Base-by-base conservation (phyloP, 768 basidiomycete genomes). In the Rhodotorula diobovata region DNA sequence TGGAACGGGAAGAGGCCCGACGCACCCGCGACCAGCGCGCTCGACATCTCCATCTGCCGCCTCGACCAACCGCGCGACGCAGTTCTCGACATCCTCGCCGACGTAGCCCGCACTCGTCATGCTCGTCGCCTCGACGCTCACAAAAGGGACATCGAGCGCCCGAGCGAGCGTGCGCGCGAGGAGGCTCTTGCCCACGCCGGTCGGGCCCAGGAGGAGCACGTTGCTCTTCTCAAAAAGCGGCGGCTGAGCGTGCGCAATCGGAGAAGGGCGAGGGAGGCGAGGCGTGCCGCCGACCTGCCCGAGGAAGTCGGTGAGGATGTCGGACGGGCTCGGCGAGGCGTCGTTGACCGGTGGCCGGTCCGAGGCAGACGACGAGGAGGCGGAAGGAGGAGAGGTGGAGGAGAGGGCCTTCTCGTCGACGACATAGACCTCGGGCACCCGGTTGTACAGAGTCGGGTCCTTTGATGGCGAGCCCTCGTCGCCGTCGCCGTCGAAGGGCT, bases 41-140 rank as follows among this genome's bases (percentile, higher is more conserved):
- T 86, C 79, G 28, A 92, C 88, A 81, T 97, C 91, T 84, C 89
- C 93, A 68, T 91, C 88, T 15, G 94, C 90, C 37, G 90, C 90
- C 84, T 93, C 92, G 14, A 96, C 82, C 77, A 97, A 82, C 68
- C 95, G 85, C 68, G 92, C 88, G 35, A 97, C 86, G 55, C 90
- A 88, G 84, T 89, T 89, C 71, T 98, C 95, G 15, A 96, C 94
- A 78, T 98, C 95, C 78, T 96, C 95, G 74, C 94, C 94, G 57
- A 98, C 91, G 81, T 96, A 77, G 0, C 82, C 82, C 16, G 81
- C 81, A 82, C 93, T 91, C 20, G 95, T 98, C 77, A 96, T 91
- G 8, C 92, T 86, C 30, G 94, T 97, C 32, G 94, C 95, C 77
- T 97, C 94, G 77, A 87, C 90, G 70, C 89, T 86, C 28, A 93